Evolutionary conservation across 257 asterid species (phyloP).

Genomic region (Rubia yunnanensis): DNA sequence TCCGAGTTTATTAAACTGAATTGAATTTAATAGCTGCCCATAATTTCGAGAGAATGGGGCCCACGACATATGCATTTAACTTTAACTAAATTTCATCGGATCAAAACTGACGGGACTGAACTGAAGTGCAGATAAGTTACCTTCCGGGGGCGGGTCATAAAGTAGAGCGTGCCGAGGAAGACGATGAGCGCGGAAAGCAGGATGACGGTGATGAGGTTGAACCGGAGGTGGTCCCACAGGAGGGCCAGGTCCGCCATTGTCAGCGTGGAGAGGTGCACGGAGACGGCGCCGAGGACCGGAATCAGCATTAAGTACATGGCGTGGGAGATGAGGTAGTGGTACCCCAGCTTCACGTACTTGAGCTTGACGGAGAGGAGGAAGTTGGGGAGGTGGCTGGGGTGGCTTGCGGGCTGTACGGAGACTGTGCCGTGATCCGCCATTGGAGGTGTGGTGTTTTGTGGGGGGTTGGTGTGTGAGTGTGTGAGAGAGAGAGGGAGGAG

Average conservation of each 20-base stretch:
- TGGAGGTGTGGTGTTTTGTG: not conserved
- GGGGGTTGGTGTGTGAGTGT: not conserved
- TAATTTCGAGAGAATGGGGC: too few relatives aligned
- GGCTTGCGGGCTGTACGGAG: conserved; percentile 22
- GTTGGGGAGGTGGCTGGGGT: conserved; percentile 36
- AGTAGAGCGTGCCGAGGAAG: conserved; percentile 44
- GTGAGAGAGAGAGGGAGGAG: not conserved
- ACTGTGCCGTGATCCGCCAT: conserved; percentile 8
- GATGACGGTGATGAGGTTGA: conserved; percentile 36
- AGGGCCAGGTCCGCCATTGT: conserved; percentile 26
- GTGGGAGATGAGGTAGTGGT: conserved; percentile 46
- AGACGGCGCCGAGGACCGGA: conserved; percentile 29
- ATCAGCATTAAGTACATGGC: conserved; percentile 38
- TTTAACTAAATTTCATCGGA: not conserved
- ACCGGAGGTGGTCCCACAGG: conserved; percentile 41
- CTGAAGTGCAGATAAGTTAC: not conserved
- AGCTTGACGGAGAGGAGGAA: conserved; percentile 43
- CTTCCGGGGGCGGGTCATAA: conserved; percentile 54
- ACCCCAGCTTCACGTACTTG: conserved; percentile 62
- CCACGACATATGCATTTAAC: too few relatives aligned
- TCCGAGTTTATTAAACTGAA: too few relatives aligned
- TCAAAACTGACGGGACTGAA: not conserved
- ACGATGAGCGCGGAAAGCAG: conserved; percentile 35
- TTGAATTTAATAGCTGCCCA: too few relatives aligned
- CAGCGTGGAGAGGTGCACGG: conserved; percentile 30